These are phyloP conservation scores for Taiozyma sp. DNA, from an alignment of 1,139 yeast genomes.

Conservation along the genomic window DNA sequence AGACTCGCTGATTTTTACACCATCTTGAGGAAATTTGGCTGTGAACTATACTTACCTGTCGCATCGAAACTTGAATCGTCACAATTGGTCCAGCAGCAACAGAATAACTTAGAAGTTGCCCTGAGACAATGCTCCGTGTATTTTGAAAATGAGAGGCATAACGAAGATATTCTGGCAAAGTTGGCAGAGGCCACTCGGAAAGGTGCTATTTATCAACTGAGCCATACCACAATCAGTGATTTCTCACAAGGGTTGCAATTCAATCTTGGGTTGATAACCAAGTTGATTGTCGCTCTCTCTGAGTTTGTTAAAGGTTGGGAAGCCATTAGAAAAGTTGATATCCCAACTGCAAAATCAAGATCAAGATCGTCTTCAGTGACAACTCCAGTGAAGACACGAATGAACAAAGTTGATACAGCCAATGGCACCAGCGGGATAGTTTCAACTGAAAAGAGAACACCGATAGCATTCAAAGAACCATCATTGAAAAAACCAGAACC, in stretches of 20 bases:
- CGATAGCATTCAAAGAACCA: not conserved
- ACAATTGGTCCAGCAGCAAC: constrained; percentile 32
- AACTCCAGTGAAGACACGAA: constrained; percentile 14
- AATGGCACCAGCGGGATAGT: not conserved
- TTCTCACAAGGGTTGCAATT: constrained; percentile 26
- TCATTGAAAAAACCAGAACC: not conserved
- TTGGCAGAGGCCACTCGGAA: constrained; percentile 45
- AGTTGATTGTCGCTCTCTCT: constrained; percentile 19
- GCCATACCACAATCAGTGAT: constrained; percentile 35
- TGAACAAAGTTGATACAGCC: not conserved
- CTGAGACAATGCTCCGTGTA: constrained; percentile 37
- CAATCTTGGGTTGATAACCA: constrained; percentile 20
- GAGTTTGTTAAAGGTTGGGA: constrained; percentile 28
- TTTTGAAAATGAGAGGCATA: constrained; percentile 43
- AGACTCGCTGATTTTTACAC: constrained; percentile 43
- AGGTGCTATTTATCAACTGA: constrained; percentile 34
- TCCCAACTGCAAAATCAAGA: not conserved
- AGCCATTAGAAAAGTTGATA: constrained; percentile 1
- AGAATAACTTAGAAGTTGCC: constrained; percentile 18
- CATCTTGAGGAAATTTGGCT: constrained; percentile 38
- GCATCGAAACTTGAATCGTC: constrained; percentile 37
- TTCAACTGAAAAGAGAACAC: not conserved
- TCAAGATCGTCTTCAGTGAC: constrained; percentile 21
- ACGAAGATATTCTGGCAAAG: constrained; percentile 46
- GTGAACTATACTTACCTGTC: constrained; percentile 39